Evolutionary conservation across 148 eudicot genomes (phyloP).

Genomic region (Camellia granthamiana): DNA sequence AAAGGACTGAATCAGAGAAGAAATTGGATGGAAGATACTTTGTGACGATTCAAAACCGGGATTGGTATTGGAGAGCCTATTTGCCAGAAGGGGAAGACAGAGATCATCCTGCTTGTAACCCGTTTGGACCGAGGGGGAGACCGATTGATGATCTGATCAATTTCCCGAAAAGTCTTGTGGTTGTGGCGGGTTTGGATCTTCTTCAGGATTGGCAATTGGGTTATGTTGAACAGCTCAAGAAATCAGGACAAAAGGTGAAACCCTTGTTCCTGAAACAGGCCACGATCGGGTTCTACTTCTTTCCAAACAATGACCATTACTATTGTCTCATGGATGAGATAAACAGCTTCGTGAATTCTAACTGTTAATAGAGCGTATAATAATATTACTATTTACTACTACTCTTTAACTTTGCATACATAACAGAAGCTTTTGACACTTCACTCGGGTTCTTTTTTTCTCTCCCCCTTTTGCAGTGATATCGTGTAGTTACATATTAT

Average conservation of each 20-base stretch:
- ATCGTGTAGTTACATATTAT: conserved; percentile 26
- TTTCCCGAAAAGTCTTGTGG: conserved; percentile 63
- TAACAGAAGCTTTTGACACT: conserved; percentile 24
- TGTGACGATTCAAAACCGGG: conserved; percentile 69
- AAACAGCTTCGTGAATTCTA: conserved; percentile 49
- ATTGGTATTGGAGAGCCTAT: conserved; percentile 91
- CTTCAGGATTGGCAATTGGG: conserved; percentile 82
- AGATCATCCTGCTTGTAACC: conserved; percentile 86
- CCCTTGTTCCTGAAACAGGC: conserved; percentile 56
- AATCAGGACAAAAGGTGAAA: conserved; percentile 47
- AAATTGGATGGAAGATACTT: conserved; percentile 72
- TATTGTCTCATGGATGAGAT: conserved; percentile 63
- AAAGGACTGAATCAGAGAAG: conserved; percentile 57
- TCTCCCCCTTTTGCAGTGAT: conserved; percentile 1
- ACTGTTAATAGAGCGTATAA: conserved; percentile 28
- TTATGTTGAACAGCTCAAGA: conserved; percentile 61
- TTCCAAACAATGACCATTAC: conserved; percentile 82
- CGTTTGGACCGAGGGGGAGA: conserved; percentile 62
- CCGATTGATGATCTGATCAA: conserved; percentile 26
- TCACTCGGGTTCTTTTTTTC: conserved; percentile 16
- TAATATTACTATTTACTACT: no score
- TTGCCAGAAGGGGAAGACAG: conserved; percentile 73
- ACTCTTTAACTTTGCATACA: conserved; percentile 8
- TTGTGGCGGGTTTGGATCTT: conserved; percentile 74
- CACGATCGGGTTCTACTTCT: conserved; percentile 84